These are phyloP conservation scores for Aureobasidium sp. DNA, from an alignment of 2,329 filamentous ascomycete species.

Conservation along the genomic window DNA sequence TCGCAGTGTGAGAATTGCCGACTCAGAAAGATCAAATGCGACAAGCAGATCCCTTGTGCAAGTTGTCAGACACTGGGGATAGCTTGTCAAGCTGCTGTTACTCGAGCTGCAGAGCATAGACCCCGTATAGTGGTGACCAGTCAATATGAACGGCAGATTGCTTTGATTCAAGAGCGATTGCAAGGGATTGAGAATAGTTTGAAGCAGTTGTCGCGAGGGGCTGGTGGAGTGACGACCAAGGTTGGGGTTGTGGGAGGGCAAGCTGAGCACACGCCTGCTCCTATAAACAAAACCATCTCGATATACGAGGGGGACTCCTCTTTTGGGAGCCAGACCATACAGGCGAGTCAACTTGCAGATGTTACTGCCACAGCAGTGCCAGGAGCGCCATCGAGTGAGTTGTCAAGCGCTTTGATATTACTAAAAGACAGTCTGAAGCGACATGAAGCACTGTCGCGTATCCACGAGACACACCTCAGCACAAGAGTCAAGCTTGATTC, in stretches of 20 bases:
- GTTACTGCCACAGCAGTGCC: slow-evolving; percentile 9
- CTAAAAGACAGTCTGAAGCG: slow-evolving; percentile 11
- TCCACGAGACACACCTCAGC: slow-evolving; percentile 9
- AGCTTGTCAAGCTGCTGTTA: slow-evolving; percentile 6
- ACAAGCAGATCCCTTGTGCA: slow-evolving; percentile 11
- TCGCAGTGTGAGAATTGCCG: slow-evolving; percentile 14
- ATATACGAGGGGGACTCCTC: slow-evolving; percentile 12
- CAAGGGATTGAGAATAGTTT: slow-evolving; percentile 10
- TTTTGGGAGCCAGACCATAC: slow-evolving; percentile 7
- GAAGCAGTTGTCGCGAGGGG: background rate
- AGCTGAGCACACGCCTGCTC: background rate
- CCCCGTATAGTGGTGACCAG: background rate
- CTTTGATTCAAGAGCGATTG: slow-evolving; percentile 9
- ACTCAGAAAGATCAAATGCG: slow-evolving; percentile 14
- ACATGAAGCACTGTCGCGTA: slow-evolving; percentile 10
- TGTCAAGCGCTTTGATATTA: background rate
- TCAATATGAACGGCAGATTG: slow-evolving; percentile 11
- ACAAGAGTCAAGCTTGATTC: background rate
- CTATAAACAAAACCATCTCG: background rate
- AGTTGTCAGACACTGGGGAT: slow-evolving; percentile 13
- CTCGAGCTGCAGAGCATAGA: background rate
- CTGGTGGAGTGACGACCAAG: background rate
- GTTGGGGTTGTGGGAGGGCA: too few species aligned
- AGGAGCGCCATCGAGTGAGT: slow-evolving; percentile 9
- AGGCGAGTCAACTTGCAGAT: slow-evolving; percentile 11